Evolutionary conservation across 768 basidiomycete genomes (phyloP), one percentile per base, ranked within the genome.

Genomic region (Mycena filopes): DNA sequence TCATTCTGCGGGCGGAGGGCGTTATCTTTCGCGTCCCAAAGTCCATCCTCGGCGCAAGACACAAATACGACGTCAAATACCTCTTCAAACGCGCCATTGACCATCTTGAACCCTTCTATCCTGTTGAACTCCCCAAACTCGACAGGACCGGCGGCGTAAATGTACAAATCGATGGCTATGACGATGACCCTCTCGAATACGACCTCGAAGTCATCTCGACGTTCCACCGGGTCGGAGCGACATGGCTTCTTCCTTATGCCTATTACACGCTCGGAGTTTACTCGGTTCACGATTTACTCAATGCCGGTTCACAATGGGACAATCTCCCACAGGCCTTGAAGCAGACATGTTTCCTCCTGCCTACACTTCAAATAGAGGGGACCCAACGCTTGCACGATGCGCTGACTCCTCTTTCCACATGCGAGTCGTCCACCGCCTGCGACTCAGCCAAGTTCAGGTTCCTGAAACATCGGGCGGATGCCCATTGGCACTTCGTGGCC

Each of bases 51-150:
- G 48, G 47, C 21, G 58, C 58, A 13, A 33, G 58, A 11, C 58
- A 60, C 47, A 60, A 60, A 50, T 60, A 57, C 56, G 56, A 57
- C 41, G 56, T 57, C 20, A 45, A 29, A 16, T 60, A 60, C 42
- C 41, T 60, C 16, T 50, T 28, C 48, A 50, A 42, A 42, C 58
- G 58, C 20, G 58, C 58, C 23, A 15, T 41, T 20, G 5, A 4
- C 18, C 58, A 60, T 21, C 40, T 60, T 20, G 58, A 60, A 50
- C 29, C 48, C 1, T 18, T 49, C 5, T 60, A 41, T 31, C 47
- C 48, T 18, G 18, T 41, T 12, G 25, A n/a, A 21, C 50, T 33
- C 33, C 12, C 33, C 33, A 33, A 33, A 12, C 33, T 33, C 6
- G 33, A 33, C 7, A 12, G 33, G 7, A 33, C 33, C 33, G 33